phyloP scores from a whole-genome alignment of 2,329 filamentous ascomycete species.

The Xylaria hypoxylon region DNA sequence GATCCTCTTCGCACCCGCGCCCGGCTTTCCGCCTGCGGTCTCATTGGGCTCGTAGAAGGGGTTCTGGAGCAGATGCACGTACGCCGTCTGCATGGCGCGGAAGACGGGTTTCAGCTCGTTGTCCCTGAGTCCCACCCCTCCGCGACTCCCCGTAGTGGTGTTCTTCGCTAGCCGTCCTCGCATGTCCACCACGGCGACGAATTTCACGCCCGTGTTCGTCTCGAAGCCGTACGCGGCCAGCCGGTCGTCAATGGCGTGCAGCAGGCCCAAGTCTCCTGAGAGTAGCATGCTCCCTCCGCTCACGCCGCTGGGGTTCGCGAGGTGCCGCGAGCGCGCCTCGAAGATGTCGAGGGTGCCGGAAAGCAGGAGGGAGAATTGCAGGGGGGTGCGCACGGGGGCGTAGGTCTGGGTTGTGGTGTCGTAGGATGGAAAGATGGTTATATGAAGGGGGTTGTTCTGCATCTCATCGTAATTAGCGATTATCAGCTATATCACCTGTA shows the following conservation, averaged over 20 bases:
- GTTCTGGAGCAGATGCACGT: constrained; percentile 88
- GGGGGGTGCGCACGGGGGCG: constrained; percentile 72
- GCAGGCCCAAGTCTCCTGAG: constrained; percentile 88
- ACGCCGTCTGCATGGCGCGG: constrained; percentile 90
- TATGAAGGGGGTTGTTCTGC: constrained; percentile 96
- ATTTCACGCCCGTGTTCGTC: constrained; percentile 93
- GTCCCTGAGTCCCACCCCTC: constrained; percentile 77
- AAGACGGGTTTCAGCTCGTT: constrained; percentile 93
- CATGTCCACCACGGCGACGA: constrained; percentile 92
- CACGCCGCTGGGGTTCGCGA: constrained; percentile 56
- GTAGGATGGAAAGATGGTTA: constrained; percentile 86
- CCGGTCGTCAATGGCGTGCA: constrained; percentile 94
- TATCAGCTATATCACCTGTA: background rate
- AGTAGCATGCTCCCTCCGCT: constrained; percentile 46
- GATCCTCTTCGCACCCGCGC: constrained; percentile 75
- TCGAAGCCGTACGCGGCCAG: constrained; percentile 95
- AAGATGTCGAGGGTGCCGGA: constrained; percentile 95
- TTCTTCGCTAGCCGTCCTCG: constrained; percentile 69
- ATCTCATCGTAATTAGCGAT: constrained; percentile 29
- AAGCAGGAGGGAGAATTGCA: constrained; percentile 92
- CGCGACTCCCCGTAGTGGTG: constrained; percentile 8
- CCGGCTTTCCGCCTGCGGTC: constrained; percentile 60
- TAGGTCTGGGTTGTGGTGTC: constrained; percentile 65
- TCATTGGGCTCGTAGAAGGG: constrained; percentile 95
- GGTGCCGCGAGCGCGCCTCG: constrained; percentile 81